A percentile compares a stretch with the other conserved stretches of the same genome.
Conservation (phyloP, 2,329 filamentous ascomycete species). For the Diaporthe citri region DNA sequence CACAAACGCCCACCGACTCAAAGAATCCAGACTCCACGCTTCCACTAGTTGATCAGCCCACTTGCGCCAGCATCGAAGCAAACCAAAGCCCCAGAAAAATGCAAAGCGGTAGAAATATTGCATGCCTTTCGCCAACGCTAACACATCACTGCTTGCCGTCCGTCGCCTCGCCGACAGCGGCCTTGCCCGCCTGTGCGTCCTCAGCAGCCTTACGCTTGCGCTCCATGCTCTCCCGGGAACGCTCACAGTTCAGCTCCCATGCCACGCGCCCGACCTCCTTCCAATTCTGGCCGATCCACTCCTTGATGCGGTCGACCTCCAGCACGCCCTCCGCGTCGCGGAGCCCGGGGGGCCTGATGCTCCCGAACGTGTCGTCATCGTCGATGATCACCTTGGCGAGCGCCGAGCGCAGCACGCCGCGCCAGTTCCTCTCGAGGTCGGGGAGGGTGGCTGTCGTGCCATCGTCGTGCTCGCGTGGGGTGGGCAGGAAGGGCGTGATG, state of each 20-base stretch:
- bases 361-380: conserved; percentile 54
- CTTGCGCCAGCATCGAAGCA: neutral
- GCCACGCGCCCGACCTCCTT: conserved; percentile 48
- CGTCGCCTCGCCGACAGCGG: neutral
- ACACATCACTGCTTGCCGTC: neutral
- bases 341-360: conserved; percentile 44
- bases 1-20: neutral
- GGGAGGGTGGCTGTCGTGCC: no score
- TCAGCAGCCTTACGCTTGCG: neutral
- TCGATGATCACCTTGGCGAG: conserved; percentile 65
- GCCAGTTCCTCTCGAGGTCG: conserved; percentile 46
- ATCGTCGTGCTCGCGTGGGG: conserved; percentile 40
- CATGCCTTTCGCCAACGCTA: neutral
- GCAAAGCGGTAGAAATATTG: neutral
- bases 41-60: no score
- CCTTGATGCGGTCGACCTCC: conserved; percentile 54
- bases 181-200: neutral
- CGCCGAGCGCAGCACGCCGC: conserved; percentile 54
- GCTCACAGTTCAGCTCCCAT: conserved; percentile 41
- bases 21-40: neutral
- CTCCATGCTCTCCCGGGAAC: conserved; percentile 37
- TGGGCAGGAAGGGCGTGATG: conserved; percentile 58
- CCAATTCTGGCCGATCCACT: conserved; percentile 58
- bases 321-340: conserved; percentile 57
- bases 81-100: neutral